Evolutionary conservation across 1,284 basidiomycete genomes (phyloP).

Genomic region (Cutaneotrichosporon cavernicola): DNA sequence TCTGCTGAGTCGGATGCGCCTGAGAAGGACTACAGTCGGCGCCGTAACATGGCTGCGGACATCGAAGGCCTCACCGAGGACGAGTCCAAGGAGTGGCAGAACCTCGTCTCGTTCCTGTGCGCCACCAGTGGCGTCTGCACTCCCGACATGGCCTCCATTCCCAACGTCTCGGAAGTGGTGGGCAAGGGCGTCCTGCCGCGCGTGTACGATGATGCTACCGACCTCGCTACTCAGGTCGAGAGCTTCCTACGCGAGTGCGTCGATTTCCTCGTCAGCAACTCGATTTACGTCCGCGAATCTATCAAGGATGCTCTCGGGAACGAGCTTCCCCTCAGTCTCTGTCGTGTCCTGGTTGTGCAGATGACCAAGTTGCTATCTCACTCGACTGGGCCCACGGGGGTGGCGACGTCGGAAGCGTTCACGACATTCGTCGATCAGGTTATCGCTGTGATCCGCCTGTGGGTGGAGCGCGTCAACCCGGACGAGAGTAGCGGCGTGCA

Average conservation of each 20-base stretch:
- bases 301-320: slow-evolving; percentile 75
- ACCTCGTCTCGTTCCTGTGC: slow-evolving; percentile 75
- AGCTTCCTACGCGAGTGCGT: slow-evolving; percentile 69
- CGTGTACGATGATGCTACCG: slow-evolving; percentile 64
- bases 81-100: slow-evolving; percentile 77
- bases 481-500: slow-evolving; percentile 61
- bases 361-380: slow-evolving; percentile 61
- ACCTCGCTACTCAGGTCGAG: slow-evolving; percentile 60
- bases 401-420: slow-evolving; percentile 60
- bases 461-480: slow-evolving; percentile 69
- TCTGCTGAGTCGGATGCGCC: slow-evolving; percentile 30
- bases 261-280: slow-evolving; percentile 65
- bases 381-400: slow-evolving; percentile 46
- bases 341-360: slow-evolving; percentile 65
- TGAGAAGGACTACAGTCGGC: slow-evolving; percentile 27
- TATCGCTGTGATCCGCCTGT: slow-evolving; percentile 69
- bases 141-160: slow-evolving; percentile 27
- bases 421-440: slow-evolving; percentile 70
- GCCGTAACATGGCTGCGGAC: slow-evolving; percentile 36
- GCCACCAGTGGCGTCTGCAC: slow-evolving; percentile 70
- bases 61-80: slow-evolving; percentile 57
- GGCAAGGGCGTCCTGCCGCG: slow-evolving; percentile 65
- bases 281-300: slow-evolving; percentile 67
- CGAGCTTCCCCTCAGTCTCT: slow-evolving; percentile 70
- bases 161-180: slow-evolving; percentile 59